Percentiles rank a stretch among this genome's conserved stretches.
These are phyloP conservation scores for Fusarium torreyae DNA, from an alignment of 2,329 filamentous ascomycete genomes.

Conservation along the genomic window DNA sequence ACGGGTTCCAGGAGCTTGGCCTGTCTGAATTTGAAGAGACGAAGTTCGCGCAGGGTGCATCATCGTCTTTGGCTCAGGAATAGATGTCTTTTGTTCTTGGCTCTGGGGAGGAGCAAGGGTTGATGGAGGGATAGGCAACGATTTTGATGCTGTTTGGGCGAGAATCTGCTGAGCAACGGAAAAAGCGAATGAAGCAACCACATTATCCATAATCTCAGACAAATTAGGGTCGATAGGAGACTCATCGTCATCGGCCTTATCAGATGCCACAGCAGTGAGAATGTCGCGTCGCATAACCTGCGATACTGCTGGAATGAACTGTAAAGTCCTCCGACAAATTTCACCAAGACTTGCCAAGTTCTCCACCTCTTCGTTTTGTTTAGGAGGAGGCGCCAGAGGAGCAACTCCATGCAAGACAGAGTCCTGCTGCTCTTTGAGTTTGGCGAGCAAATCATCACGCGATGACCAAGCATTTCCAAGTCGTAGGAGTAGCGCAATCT, in stretches of 20 bases:
- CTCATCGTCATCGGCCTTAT: slow-evolving; percentile 56
- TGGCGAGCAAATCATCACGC: slow-evolving; percentile 72
- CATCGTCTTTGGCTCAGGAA: slow-evolving; percentile 79
- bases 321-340: slow-evolving; percentile 84
- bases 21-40: slow-evolving; percentile 67
- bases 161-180: slow-evolving; percentile 82
- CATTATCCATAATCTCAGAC: slow-evolving; percentile 75
- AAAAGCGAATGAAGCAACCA: slow-evolving; percentile 85
- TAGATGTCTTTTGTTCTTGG: slow-evolving; percentile 73
- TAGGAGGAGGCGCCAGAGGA: slow-evolving; percentile 63
- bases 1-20: slow-evolving; percentile 54
- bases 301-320: slow-evolving; percentile 86
- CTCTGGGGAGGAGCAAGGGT: slow-evolving; percentile 63
- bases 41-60: slow-evolving; percentile 77
- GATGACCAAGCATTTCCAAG: slow-evolving; percentile 82
- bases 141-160: slow-evolving; percentile 79
- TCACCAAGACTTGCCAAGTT: slow-evolving; percentile 87
- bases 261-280: slow-evolving; percentile 69
- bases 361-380: slow-evolving; percentile 74
- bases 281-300: slow-evolving; percentile 86
- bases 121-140: slow-evolving; percentile 76
- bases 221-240: slow-evolving; percentile 56
- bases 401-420: slow-evolving; percentile 71
- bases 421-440: slow-evolving; percentile 74
- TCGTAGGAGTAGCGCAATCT: slow-evolving; percentile 85